phyloP scores from a whole-genome alignment of 1,139 yeast genomes.

The Blastobotrys ciferrii region DNA sequence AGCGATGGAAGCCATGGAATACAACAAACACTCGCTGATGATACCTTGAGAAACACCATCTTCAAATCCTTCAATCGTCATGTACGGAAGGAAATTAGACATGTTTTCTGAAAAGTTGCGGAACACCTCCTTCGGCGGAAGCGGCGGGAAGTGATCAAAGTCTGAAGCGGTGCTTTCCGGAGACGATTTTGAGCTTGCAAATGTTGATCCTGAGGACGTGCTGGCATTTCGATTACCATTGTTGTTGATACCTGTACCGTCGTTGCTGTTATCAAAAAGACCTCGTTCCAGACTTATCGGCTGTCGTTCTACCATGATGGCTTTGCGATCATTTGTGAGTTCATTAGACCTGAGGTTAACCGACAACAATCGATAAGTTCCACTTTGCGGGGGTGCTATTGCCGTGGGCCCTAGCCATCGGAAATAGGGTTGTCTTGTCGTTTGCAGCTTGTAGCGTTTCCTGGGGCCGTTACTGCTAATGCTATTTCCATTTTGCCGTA shows the following conservation, averaged over 20 bases:
- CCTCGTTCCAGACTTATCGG: neutral
- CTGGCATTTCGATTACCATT: neutral
- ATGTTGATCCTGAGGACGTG: neutral
- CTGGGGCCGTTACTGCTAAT: neutral
- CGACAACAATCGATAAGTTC: constrained; percentile 30
- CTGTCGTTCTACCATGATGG: constrained; percentile 18
- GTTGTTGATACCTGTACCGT: neutral
- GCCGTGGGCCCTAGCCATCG: constrained; percentile 35
- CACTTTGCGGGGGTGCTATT: constrained; percentile 31
- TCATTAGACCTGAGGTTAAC: constrained; percentile 26
- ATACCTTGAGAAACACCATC: constrained; percentile 26
- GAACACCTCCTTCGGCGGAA: constrained; percentile 14
- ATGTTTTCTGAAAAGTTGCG: constrained; percentile 21
- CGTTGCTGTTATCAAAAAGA: neutral
- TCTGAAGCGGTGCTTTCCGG: constrained; percentile 12
- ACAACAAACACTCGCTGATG: constrained; percentile 26
- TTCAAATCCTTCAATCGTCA: constrained; percentile 25
- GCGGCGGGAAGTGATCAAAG: constrained; percentile 13
- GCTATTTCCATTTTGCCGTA: neutral
- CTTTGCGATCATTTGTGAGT: constrained; percentile 10
- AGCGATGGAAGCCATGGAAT: constrained; percentile 29
- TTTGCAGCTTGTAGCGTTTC: constrained; percentile 6
- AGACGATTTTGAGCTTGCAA: constrained; percentile 1
- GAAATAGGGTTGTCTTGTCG: constrained; percentile 31
- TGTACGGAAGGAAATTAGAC: constrained; percentile 28